phyloP scores from a whole-genome alignment of 176 grass and related monocot species.

The Thalia dealbata region DNA sequence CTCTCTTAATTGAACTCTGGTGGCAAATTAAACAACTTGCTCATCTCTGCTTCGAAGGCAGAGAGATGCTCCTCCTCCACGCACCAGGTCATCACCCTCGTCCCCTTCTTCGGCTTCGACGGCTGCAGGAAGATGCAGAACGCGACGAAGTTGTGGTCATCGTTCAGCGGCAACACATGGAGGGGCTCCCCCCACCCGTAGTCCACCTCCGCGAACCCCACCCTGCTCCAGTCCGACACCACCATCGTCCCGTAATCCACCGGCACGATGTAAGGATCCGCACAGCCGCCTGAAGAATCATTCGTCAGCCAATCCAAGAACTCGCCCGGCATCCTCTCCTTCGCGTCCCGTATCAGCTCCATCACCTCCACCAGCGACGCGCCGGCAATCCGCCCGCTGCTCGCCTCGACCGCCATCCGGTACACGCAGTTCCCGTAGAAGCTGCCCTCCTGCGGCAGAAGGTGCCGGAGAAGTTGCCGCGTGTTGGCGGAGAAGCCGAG shows the following conservation, averaged over 20 bases:
- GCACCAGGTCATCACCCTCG: conserved; percentile 57
- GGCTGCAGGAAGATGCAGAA: conserved; percentile 56
- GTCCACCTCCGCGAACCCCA: too few species aligned
- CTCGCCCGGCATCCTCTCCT: conserved; percentile 26
- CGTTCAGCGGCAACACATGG: conserved; percentile 58
- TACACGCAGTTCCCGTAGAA: conserved; percentile 75
- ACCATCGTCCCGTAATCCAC: conserved; percentile 55
- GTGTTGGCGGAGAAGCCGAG: conserved; percentile 44
- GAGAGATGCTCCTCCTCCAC: conserved; percentile 39
- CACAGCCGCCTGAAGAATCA: conserved; percentile 4
- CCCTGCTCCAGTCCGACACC: conserved; percentile 73
- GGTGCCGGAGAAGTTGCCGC: conserved; percentile 42
- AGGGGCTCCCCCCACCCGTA: too few species aligned
- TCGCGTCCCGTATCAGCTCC: conserved; percentile 40
- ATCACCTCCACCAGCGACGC: too few species aligned
- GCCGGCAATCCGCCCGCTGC: conserved; percentile 33
- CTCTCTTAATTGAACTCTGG: too few species aligned
- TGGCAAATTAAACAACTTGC: too few species aligned
- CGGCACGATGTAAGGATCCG: conserved; percentile 40
- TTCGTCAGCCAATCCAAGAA: conserved; percentile 55
- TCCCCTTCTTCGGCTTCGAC: conserved; percentile 39
- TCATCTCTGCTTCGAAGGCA: conserved; percentile 40
- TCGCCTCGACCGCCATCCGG: conserved; percentile 28
- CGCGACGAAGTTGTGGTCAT: conserved; percentile 39
- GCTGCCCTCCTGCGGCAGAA: conserved; percentile 43